Base-by-base conservation (phyloP, 805 yeast genomes). In the Yarrowia keelungensis region DNA sequence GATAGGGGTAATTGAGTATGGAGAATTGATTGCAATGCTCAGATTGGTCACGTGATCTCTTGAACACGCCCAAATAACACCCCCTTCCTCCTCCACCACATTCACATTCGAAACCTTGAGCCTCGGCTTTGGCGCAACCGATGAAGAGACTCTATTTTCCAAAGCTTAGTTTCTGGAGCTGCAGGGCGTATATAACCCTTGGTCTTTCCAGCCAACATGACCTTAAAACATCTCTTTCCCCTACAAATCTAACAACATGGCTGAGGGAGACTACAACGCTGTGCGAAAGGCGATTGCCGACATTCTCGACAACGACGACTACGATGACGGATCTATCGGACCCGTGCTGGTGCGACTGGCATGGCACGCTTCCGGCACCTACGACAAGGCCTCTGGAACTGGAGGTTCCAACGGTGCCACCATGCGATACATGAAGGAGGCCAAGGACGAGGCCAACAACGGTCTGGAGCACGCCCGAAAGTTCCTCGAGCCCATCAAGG, bases 331-430 rank as follows among this genome's bases (percentile, higher is more conserved):
- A 7, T 85, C 89, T 4, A 86, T 88, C 35, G 89, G 93, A 0
- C 97, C 97, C 10, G 86, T 89, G 15, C 80, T 91, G 49, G 86
- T 91, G 32, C 86, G 97, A 74, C 82, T 90, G 68, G 89, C 97
- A 36, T 91, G 97, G 97, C 97, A 91, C 76, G 85, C 89, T 43
- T 85, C 91, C 69, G 97, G 96, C 43, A 90, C 95, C 19, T 92
- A 82, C 77, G 91, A 90, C 74, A 80, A 80, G 72, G 76, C 78
- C n/a, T 79, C 81, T 22, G 81, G 84, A 56, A 77, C 87, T 1
- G 82, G 83, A 15, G 87, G 88, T 8, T 83, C 87, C 54, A 84
- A 80, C 74, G 87, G 86, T 35, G 82, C 86, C 58, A 85, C 88
- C 26, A 84, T 85, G 86, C 75, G 86, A 68, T 84, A 74, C 74